Percentiles rank a stretch among this genome's conserved stretches.
Conservation (phyloP, 768 basidiomycete genomes). For the Lactarius hengduanensis region DNA sequence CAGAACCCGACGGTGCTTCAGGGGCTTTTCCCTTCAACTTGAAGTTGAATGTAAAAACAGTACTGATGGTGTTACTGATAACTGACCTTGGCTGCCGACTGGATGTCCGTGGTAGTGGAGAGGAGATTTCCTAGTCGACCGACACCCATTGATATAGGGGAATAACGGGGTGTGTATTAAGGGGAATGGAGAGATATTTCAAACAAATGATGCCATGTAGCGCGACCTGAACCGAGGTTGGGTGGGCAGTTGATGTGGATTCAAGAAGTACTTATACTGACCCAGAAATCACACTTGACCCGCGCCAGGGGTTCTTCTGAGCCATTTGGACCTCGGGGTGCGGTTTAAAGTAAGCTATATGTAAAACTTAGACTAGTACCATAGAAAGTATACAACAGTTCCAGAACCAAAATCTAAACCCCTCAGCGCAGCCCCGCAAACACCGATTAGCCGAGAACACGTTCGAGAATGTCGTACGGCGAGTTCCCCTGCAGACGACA, state of each 20-base stretch:
- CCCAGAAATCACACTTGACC: neutral
- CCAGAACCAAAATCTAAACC: constrained; percentile 7
- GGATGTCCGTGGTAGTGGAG: neutral
- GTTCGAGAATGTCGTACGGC: neutral
- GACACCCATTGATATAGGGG: constrained; percentile 1
- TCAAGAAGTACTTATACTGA: no score
- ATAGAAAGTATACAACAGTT: neutral
- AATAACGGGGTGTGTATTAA: neutral
- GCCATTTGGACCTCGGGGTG: neutral
- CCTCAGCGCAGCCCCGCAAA: neutral
- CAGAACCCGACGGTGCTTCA: neutral
- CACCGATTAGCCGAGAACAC: constrained; percentile 5
- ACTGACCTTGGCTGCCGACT: constrained; percentile 17
- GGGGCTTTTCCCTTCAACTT: constrained; percentile 25
- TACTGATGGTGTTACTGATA: neutral
- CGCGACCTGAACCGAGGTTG: neutral
- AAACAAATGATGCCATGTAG: constrained; percentile 12
- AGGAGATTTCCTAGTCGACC: constrained; percentile 18
- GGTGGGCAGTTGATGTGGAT: neutral
- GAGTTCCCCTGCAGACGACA: neutral
- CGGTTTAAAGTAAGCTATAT: neutral
- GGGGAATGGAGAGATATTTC: neutral
- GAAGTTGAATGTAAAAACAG: neutral
- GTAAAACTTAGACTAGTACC: neutral
- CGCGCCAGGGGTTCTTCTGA: neutral